phyloP scores from a whole-genome alignment of 768 basidiomycete genomes.

The Tricholoma hemisulphureum region DNA sequence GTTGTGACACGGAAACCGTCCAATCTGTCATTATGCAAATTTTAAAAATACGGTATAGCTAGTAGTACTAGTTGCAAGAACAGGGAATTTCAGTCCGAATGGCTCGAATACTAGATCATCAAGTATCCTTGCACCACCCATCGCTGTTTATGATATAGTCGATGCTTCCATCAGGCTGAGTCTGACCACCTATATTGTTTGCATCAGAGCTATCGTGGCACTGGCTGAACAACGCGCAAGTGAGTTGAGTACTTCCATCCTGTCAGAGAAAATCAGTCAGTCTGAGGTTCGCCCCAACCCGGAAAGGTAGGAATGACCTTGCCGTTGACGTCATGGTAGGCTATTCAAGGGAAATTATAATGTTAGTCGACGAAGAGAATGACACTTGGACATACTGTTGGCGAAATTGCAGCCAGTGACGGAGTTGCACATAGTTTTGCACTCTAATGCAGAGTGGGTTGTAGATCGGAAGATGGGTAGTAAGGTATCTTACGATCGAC shows the following conservation, averaged over 20 bases:
- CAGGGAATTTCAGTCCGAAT: too few relatives aligned
- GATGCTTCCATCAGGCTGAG: slow-evolving; percentile 39
- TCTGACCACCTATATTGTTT: slow-evolving; percentile 42
- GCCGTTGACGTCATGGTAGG: slow-evolving; percentile 47
- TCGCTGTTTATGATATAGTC: slow-evolving; percentile 42
- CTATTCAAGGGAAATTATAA: slow-evolving; percentile 18
- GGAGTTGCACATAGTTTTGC: slow-evolving; percentile 44
- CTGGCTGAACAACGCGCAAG: slow-evolving; percentile 40
- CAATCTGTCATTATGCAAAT: too few relatives aligned
- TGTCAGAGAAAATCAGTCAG: slow-evolving; percentile 13
- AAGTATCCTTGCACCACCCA: slow-evolving; percentile 39
- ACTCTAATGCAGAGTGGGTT: slow-evolving; percentile 28
- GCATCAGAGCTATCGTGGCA: slow-evolving; percentile 39
- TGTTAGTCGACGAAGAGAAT: neutral
- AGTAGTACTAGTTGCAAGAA: too few relatives aligned
- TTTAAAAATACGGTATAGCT: too few relatives aligned
- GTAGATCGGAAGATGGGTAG: neutral
- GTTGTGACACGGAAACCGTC: too few relatives aligned
- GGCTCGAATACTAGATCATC: too few relatives aligned
- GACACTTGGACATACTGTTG: slow-evolving; percentile 35
- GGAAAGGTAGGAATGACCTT: slow-evolving; percentile 26
- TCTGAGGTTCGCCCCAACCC: neutral
- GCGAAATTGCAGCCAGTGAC: slow-evolving; percentile 41
- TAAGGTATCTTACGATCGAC: slow-evolving; percentile 31
- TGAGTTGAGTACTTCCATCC: slow-evolving; percentile 43